Evolutionary conservation across 2,329 filamentous ascomycete species (phyloP), one percentile per base, ranked within the genome.

Genomic region (Monosporascus sp.): DNA sequence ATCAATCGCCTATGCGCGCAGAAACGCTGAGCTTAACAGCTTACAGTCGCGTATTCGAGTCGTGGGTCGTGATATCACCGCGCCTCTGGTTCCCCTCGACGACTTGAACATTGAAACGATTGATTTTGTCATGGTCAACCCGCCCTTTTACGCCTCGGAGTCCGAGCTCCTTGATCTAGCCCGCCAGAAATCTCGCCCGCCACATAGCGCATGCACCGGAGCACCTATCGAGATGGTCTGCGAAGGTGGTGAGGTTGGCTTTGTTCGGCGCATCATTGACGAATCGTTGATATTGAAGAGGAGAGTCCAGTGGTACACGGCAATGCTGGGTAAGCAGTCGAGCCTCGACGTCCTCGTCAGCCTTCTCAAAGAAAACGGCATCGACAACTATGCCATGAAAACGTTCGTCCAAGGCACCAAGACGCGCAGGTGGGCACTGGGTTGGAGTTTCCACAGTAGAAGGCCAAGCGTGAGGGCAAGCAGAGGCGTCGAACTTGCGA

Each of bases 41-140:
- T 70, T 96, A 0, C 68, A 82, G 27, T 68, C 75, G 6, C 80
- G 88, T 0, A 87, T 96, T 53, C 81, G 70, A 3, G 66, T 96
- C 0, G 62, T 90, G 0, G 68, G 78, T 41, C 84, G 83, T 1
- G 68, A 72, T 0, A 60, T 73, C 0, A 65, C 72, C 0, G 81
- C 79, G 37, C 61, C 73, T 0, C 72, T 97, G 2, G 77, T 97
- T 6, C 85, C 88, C 0, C 65, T 90, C 0, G 74, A 83, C 39
- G 75, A 76, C 0, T 64, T 85, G 1, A 70, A 68, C 22, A 65
- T 81, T 5, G 66, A 72, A 7, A 64, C 57, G 3, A 75, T 96
- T 44, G 86, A 93, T 65, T 97, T 97, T 67, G 84, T 83, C 54
- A 95, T 97, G 84, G 93, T 88, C 58, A 99, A 99, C 60, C 94